phyloP scores from a whole-genome alignment of 768 basidiomycete genomes.

The Leucocoprinus sp. region DNA sequence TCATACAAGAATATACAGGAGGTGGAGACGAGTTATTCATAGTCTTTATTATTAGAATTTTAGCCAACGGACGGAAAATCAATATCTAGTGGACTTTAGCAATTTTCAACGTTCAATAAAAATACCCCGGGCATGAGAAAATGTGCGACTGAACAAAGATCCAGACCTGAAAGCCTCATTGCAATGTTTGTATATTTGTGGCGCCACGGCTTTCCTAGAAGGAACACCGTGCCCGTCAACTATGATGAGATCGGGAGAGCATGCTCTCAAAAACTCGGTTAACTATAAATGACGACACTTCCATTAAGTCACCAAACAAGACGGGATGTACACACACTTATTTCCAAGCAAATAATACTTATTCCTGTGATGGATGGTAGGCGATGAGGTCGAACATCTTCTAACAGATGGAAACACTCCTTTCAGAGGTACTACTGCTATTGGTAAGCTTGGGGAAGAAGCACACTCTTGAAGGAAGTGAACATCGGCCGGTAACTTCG shows the following conservation, averaged over 20 bases:
- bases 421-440: no score
- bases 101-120: no score
- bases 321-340: not conserved
- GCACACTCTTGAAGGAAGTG: no score
- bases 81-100: conserved; percentile 2
- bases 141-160: not conserved
- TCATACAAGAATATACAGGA: no score
- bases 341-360: not conserved
- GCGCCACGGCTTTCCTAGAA: not conserved
- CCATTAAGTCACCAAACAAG: not conserved
- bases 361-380: no score
- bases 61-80: not conserved
- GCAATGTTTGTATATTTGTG: not conserved
- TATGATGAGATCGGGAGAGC: not conserved
- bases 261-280: not conserved
- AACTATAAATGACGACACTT: not conserved
- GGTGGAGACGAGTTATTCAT: no score
- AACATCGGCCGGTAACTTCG: conserved; percentile 8
- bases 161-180: not conserved
- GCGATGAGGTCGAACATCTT: no score
- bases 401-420: no score
- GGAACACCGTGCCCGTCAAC: not conserved
- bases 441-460: no score
- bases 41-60: no score
- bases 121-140: not conserved